Percentiles rank a stretch among this genome's conserved stretches.
phyloP scores from a whole-genome alignment of 768 basidiomycete genomes.

The Russula earlei region DNA sequence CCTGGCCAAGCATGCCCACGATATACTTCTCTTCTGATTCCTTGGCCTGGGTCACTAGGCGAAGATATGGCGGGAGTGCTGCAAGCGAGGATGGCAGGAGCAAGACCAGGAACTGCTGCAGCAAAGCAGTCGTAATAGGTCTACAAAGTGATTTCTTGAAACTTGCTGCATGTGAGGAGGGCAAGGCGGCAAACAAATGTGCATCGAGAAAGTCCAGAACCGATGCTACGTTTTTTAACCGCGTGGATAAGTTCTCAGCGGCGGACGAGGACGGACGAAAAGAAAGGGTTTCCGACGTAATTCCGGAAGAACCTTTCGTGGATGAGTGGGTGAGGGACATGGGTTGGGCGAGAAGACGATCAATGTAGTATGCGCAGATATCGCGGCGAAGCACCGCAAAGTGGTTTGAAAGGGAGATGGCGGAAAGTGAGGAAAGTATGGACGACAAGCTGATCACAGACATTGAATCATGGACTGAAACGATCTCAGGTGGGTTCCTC shows the following conservation, averaged over 20 bases:
- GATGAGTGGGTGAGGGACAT: conserved; percentile 32
- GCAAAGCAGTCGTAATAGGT: conserved; percentile 48
- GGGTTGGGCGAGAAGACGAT: conserved; percentile 46
- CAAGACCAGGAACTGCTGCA: conserved; percentile 58
- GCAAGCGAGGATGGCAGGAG: conserved; percentile 59
- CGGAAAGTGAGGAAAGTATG: conserved; percentile 50
- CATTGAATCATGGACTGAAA: conserved; percentile 48
- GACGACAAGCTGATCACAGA: conserved; percentile 41
- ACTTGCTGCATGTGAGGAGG: conserved; percentile 33
- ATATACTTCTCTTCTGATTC: conserved; percentile 55
- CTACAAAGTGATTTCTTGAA: conserved; percentile 54
- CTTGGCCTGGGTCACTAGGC: conserved; percentile 46
- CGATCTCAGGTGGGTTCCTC: not conserved
- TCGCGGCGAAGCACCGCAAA: conserved; percentile 59
- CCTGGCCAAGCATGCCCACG: conserved; percentile 40
- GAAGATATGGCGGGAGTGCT: conserved; percentile 52
- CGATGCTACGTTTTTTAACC: conserved; percentile 46
- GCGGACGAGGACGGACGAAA: conserved; percentile 38
- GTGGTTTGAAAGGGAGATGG: conserved; percentile 43
- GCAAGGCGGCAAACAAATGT: conserved; percentile 48
- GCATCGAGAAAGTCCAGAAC: conserved; percentile 55
- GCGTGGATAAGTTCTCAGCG: conserved; percentile 29
- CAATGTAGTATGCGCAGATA: conserved; percentile 48
- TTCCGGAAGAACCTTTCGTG: conserved; percentile 27
- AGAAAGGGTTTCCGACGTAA: conserved; percentile 38